Base-by-base conservation (phyloP, 768 basidiomycete species). In the Mycena kentingensis region DNA sequence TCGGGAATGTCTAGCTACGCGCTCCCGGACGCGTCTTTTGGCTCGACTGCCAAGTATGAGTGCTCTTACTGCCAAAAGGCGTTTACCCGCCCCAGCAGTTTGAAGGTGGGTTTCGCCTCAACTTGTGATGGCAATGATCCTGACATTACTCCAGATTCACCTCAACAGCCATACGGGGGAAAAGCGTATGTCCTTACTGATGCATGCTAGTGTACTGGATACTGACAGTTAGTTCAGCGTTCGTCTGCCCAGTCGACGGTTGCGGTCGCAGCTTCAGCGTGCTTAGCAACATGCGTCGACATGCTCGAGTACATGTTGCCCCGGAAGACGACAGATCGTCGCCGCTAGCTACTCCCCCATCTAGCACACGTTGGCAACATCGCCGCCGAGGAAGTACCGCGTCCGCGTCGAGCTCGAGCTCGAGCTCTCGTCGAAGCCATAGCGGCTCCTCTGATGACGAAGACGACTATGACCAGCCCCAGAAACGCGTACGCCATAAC, bases 251-350 rank as follows among this genome's bases (percentile, higher is more conserved):
- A 16, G 79, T 83, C 46, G 81, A 85, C 57, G 81, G 80, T 52
- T 92, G 90, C 70, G 85, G 86, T 6, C 85, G 89, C 37, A 83
- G 85, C 65, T 92, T 92, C 70, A 90, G 88, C 63, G 90, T 91
- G 44, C 82, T 90, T 64, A 90, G 88, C 69, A 92, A 92, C 73
- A 92, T 92, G 90, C 85, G 90, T 56, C 78, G 90, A 51, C 90
- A 92, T 67, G 83, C 88, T 53, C 84, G 89, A 49, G 84, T 87
- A 12, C 89, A 91, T 64, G 73, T 69, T 24, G 51, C 46, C 11
- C 75, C 70, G 32, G 54, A 27, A 39, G 18, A 12, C 15, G 34
- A 46, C 11, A 29, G 42, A 11, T 5, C 46, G 6, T 45, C 51
- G 4, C 19, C 52, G 32, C 49, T 41, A 11, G 63, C 60, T 49